A percentile compares a stretch with the other conserved stretches of the same genome.
Evolutionary conservation across 441 rosid species (phyloP).

Genomic region (Eruca vesicaria): DNA sequence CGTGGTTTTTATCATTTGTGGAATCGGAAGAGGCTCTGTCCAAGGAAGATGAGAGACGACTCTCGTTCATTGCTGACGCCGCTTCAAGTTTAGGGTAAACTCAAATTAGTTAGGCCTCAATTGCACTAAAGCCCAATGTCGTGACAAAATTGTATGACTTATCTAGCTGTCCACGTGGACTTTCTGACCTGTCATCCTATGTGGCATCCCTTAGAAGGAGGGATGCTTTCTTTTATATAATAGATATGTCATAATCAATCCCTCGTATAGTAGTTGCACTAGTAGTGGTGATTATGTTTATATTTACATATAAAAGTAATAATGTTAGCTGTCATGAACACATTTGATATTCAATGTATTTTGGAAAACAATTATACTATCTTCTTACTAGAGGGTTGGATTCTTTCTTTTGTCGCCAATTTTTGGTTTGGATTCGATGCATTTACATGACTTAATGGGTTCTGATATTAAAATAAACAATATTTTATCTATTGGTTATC

Average conservation of each 20-base stretch:
- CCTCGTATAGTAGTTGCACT: slow-evolving; percentile 2
- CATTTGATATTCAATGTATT: not conserved
- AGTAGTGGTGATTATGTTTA: slow-evolving; percentile 1
- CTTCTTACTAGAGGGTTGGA: slow-evolving; percentile 20
- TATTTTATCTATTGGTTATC: not conserved
- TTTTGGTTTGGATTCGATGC: slow-evolving; percentile 30
- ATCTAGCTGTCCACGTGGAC: too few relatives aligned
- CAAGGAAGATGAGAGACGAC: too few relatives aligned
- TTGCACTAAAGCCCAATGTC: too few relatives aligned
- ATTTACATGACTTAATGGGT: slow-evolving; percentile 24
- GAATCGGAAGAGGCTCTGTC: too few relatives aligned
- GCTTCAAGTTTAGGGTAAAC: too few relatives aligned
- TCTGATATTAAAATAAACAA: not conserved
- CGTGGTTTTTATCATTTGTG: too few relatives aligned
- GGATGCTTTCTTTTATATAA: too few relatives aligned
- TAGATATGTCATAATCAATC: slow-evolving; percentile 17
- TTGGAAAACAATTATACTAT: not conserved
- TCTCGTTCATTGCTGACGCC: too few relatives aligned
- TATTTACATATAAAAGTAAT: not conserved
- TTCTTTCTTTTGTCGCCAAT: slow-evolving; percentile 7
- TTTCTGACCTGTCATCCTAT: too few relatives aligned
- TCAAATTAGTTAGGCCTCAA: too few relatives aligned
- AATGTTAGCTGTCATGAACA: slow-evolving; percentile 15
- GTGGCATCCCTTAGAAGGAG: too few relatives aligned
- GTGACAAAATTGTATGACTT: too few relatives aligned